Percentiles rank a stretch among this genome's conserved stretches.
Evolutionary conservation across 2,329 filamentous ascomycete species (phyloP).

Genomic region (Mycosphaerella arachidis): DNA sequence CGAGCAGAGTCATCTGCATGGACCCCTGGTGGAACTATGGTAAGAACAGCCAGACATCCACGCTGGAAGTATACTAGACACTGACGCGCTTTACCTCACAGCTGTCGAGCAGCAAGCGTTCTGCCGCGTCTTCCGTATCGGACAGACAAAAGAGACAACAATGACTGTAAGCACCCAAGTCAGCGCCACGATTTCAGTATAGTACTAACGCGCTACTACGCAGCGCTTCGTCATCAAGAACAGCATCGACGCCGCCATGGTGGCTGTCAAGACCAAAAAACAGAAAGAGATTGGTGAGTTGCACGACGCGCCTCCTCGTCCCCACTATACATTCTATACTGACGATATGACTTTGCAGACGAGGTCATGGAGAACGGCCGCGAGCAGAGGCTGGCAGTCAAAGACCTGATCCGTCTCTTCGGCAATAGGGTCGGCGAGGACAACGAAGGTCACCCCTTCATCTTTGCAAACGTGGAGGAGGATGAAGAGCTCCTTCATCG

Average conservation of each 20-base stretch:
- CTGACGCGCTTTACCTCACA: neutral
- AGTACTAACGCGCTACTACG: neutral
- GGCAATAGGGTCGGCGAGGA: conserved; percentile 38
- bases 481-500: neutral
- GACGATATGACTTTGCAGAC: neutral
- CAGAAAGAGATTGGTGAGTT: conserved; percentile 37
- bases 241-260: conserved; percentile 56
- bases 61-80: neutral
- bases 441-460: conserved; percentile 38
- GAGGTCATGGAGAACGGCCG: conserved; percentile 40
- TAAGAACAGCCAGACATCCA: conserved; percentile 11
- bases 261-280: conserved; percentile 55
- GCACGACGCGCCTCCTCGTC: neutral
- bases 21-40: conserved; percentile 56
- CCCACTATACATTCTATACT: neutral
- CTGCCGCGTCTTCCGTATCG: conserved; percentile 60
- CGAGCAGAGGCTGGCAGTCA: conserved; percentile 32
- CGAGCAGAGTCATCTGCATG: conserved; percentile 45
- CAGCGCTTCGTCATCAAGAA: conserved; percentile 50
- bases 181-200: neutral
- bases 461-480: conserved; percentile 36
- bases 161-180: conserved; percentile 39
- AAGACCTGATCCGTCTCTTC: conserved; percentile 46
- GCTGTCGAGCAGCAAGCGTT: conserved; percentile 40
- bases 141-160: conserved; percentile 57